Base-by-base conservation (phyloP, 176 grass and related monocot genomes). In the Oropetium thomaeum region DNA sequence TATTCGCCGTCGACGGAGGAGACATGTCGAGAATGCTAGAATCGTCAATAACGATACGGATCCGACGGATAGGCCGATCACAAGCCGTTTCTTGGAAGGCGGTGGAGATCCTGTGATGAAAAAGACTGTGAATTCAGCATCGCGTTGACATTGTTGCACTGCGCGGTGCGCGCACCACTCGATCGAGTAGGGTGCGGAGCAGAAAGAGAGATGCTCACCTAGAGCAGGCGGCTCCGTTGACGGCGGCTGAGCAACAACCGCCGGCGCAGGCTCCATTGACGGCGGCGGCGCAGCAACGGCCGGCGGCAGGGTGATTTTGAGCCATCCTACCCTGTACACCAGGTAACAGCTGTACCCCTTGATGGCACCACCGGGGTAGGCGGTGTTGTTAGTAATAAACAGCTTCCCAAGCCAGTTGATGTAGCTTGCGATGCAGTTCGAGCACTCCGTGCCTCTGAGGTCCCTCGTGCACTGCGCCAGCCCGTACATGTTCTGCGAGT, bases 401-500 rank as follows among this genome's bases (percentile, higher is more conserved):
- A 0, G 0, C 0, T 19, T 3, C 9, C 4, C n/a, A 12, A 85
- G 31, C 8, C 1, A 0, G 0, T 3, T 11, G 43, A 58, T 3
- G 16, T 61, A 31, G 6, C 0, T 6, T 1, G 2, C 0, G 5
- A 93, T 38, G 80, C 90, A 89, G 8, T 16, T 8, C 0, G 2
- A 1, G 54, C 90, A 93, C 57, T 75, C 42, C 7, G 9, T 27
- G 2, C 0, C 12, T 11, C 55, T 40, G 53, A 89, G 48, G 39
- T 93, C 81, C 53, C 80, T 52, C 4, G 80, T 86, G 83, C 90
- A 92, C 83, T 92, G 86, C 14, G 69, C 58, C 48, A 92, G 13
- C 14, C 86, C 83, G 40, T 84, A 75, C 40, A 93, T 67, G 14
- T 2, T 3, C 17, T 10, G 14, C n/a, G 28, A 13, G 7, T 25